Conservation (phyloP, 495 filamentous ascomycete genomes). For the Aspergillus nanangensis region DNA sequence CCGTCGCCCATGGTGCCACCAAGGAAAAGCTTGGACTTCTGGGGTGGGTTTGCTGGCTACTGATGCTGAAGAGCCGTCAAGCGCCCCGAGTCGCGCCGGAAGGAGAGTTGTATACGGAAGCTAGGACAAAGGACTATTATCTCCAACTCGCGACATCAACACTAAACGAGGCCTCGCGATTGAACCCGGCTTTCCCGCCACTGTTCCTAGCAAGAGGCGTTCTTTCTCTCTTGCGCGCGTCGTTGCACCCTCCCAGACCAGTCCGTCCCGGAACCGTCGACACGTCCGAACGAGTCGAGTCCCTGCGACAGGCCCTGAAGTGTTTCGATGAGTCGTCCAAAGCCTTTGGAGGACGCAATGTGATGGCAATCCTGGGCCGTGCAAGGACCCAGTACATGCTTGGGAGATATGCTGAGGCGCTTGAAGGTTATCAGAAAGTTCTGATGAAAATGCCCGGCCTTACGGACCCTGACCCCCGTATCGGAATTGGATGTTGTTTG, state of each 20-base stretch:
- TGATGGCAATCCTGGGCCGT: slow-evolving; percentile 85
- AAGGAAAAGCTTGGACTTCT: slow-evolving; percentile 85
- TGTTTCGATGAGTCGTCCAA: slow-evolving; percentile 90
- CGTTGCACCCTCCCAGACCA: slow-evolving; percentile 69
- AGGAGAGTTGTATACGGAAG: slow-evolving; percentile 58
- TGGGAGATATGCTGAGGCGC: slow-evolving; percentile 73
- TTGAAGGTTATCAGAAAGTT: slow-evolving; percentile 82
- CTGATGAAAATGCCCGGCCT: slow-evolving; percentile 78
- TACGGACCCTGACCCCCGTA: slow-evolving; percentile 90
- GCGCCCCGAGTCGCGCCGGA: slow-evolving; percentile 74
- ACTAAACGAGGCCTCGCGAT: slow-evolving; percentile 88
- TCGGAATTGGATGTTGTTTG: slow-evolving; percentile 91
- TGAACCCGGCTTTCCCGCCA: slow-evolving; percentile 86
- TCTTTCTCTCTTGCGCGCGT: slow-evolving; percentile 80
- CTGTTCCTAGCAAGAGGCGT: slow-evolving; percentile 90
- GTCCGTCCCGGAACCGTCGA: slow-evolving; percentile 57
- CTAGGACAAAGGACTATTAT: slow-evolving; percentile 86
- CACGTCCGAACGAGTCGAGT: slow-evolving; percentile 69
- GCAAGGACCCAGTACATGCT: slow-evolving; percentile 79
- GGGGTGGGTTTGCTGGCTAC: slow-evolving; percentile 85
- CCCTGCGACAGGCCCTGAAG: slow-evolving; percentile 76
- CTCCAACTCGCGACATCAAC: slow-evolving; percentile 85
- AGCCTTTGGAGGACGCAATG: slow-evolving; percentile 75
- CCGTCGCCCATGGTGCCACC: slow-evolving; percentile 62
- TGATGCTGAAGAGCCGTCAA: slow-evolving; percentile 84